Evolutionary conservation across 176 grass and related monocot species (phyloP).

Genomic region (Phyllostachys edulis): DNA sequence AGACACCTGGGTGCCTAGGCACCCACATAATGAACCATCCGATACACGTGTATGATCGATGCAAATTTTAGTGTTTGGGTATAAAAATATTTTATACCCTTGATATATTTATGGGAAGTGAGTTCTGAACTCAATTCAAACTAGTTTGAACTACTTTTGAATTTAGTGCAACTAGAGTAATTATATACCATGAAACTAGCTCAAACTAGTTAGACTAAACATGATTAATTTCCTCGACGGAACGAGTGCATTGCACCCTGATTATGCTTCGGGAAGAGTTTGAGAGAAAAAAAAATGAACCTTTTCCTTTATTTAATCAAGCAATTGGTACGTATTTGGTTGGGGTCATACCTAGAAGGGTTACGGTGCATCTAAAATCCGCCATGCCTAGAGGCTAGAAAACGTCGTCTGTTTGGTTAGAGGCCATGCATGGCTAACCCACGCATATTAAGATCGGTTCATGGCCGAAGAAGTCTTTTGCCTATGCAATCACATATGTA

Average conservation of each 20-base stretch:
- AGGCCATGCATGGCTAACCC: background rate
- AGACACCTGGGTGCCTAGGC: no score
- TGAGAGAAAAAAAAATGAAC: background rate
- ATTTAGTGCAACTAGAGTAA: no score
- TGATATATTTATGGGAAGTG: no score
- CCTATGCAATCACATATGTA: background rate
- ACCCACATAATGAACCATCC: no score
- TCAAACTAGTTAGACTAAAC: no score
- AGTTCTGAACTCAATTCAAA: no score
- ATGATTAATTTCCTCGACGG: background rate
- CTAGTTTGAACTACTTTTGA: no score
- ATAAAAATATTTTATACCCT: no score
- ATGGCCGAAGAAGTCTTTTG: background rate
- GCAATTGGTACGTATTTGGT: background rate
- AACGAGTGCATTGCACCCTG: background rate
- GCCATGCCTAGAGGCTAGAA: background rate
- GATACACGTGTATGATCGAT: no score
- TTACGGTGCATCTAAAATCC: background rate
- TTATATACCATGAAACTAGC: no score
- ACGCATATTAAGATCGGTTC: background rate
- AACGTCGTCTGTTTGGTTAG: background rate
- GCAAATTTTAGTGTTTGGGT: no score
- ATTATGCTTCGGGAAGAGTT: background rate
- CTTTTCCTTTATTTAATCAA: no score
- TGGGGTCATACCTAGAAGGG: background rate